Evolutionary conservation across 257 asterid species (phyloP).

Genomic region (Leptodermis oblonga): DNA sequence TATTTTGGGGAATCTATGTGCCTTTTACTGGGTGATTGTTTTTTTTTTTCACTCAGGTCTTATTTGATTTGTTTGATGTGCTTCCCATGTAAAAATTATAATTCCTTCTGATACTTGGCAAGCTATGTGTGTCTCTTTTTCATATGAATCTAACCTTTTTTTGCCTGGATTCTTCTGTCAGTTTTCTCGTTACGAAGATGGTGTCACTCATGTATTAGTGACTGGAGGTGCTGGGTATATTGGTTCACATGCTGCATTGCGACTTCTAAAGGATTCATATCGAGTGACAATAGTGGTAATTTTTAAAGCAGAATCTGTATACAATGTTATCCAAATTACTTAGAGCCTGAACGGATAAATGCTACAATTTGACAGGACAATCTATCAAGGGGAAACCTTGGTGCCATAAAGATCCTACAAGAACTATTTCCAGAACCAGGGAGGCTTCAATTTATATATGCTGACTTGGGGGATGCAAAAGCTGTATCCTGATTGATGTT

Average conservation of each 20-base stretch:
- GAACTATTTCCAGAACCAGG: conserved; percentile 85
- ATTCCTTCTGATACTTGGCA: neutral
- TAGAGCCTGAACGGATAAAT: neutral
- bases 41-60: neutral
- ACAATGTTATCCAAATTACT: neutral
- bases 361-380: conserved; percentile 52
- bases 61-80: neutral
- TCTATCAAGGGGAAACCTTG: conserved; percentile 88
- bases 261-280: conserved; percentile 71
- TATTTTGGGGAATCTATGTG: neutral
- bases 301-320: conserved; percentile 11
- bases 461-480: conserved; percentile 86
- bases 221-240: conserved; percentile 98
- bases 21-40: neutral
- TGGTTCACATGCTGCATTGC: conserved; percentile 87
- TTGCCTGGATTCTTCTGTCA: conserved; percentile 23
- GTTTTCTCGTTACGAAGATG: conserved; percentile 77
- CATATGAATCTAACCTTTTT: neutral
- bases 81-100: neutral
- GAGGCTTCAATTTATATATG: conserved; percentile 81
- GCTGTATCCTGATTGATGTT: conserved; percentile 41
- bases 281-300: conserved; percentile 94
- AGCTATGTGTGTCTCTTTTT: neutral
- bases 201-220: conserved; percentile 84
- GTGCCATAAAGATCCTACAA: conserved; percentile 67